Evolutionary conservation across 2,329 filamentous ascomycete genomes (phyloP), one percentile per base, ranked within the genome.

Genomic region (Phaeosphaeria sp.): DNA sequence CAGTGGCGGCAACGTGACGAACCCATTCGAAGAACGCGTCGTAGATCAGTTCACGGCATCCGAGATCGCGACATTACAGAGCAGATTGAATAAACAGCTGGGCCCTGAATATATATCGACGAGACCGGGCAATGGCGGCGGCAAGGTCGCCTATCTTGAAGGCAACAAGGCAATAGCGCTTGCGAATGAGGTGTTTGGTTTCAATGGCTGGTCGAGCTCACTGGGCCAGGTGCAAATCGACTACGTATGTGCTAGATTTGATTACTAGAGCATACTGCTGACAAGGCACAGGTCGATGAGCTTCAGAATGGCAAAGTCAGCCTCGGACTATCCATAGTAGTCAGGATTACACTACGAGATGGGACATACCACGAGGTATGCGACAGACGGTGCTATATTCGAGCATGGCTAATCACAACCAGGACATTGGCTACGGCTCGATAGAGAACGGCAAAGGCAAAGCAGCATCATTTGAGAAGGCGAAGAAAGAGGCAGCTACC

Each of bases 381-480:
- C 15, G 18, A 18, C n/a, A 15, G 39, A 30, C 1, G 9, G 11
- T 13, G n/a, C 3, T 6, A 22, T 25, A 9, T 52, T 30, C 22
- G 17, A 44, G 10, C 33, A 17, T n/a, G 23, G 22, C 56, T 66
- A 43, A 69, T 62, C 7, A 46, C 25, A 7, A 18, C 52, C 55
- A 87, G 84, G 95, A 99, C 73, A 90, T 98, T 61, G 95, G 95
- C 25, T 99, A 99, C 72, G 95, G 95, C 7, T 91, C 95, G 66
- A 96, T 96, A 67, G 94, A 98, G 77, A 99, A 99, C 72, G 92
- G 90, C 77, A 96, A 94, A 78, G 91, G 92, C 55, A 99, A 99
- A 80, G 94, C 93, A 2, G 90, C 91, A 51, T 95, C 94, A 0
- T 99, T 98, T 71, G 95, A 99, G 76, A 99, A 99, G 79, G 93